Conservation (phyloP, 495 filamentous ascomycete species). For the Penicillium cataractarum region DNA sequence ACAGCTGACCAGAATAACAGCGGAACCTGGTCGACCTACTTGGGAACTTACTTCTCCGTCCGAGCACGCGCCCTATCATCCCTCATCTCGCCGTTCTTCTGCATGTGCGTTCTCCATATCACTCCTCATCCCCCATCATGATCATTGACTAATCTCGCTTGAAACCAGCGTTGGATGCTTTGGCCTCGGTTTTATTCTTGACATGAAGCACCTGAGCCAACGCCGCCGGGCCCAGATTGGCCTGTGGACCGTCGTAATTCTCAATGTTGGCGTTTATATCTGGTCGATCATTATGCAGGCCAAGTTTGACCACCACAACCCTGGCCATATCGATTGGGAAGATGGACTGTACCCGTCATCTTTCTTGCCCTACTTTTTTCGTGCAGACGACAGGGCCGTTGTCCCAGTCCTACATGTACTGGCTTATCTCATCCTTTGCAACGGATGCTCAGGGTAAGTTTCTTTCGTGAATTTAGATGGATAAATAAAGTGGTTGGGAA, state of each 20-base stretch:
- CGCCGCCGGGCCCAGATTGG: slow-evolving; percentile 36
- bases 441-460: slow-evolving; percentile 34
- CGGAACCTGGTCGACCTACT: slow-evolving; percentile 34
- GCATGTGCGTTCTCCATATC: slow-evolving; percentile 31
- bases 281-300: slow-evolving; percentile 38
- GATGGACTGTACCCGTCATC: slow-evolving; percentile 29
- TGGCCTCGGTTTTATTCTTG: slow-evolving; percentile 36
- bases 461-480: too few species aligned
- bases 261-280: slow-evolving; percentile 35
- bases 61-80: slow-evolving; percentile 36
- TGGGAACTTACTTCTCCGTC: slow-evolving; percentile 36
- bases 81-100: slow-evolving; percentile 37
- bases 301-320: slow-evolving; percentile 29
- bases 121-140: not conserved
- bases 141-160: not conserved
- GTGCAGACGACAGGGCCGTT: slow-evolving; percentile 36
- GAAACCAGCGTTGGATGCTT: slow-evolving; percentile 33
- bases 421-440: slow-evolving; percentile 36
- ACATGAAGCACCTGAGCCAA: slow-evolving; percentile 35
- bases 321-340: slow-evolving; percentile 34
- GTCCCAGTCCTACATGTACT: slow-evolving; percentile 40
- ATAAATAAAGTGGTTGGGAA: too few species aligned
- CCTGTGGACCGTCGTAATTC: slow-evolving; percentile 31
- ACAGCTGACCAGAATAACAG: slow-evolving; percentile 20
- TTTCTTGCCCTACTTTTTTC: slow-evolving; percentile 38